Percentiles rank a stretch among this genome's conserved stretches.
These are phyloP conservation scores for Phlyctochytrium planicorne DNA, from an alignment of 192 early-diverging fungal genomes.

Conservation along the genomic window DNA sequence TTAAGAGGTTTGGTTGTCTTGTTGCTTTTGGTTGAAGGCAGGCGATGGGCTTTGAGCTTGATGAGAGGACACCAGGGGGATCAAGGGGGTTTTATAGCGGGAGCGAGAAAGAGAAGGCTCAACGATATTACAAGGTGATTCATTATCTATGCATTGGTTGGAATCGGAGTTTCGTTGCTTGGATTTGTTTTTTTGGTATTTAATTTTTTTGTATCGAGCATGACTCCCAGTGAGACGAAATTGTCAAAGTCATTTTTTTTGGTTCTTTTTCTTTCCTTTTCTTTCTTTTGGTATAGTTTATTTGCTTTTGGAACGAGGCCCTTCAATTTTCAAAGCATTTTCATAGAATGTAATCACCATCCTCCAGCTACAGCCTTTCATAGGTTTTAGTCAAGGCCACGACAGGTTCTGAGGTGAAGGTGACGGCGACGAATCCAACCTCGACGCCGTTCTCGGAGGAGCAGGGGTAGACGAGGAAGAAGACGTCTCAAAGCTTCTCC, in stretches of 20 bases:
- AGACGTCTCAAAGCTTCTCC: too few species aligned
- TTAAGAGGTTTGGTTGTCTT: background rate
- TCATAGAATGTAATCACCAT: too few species aligned
- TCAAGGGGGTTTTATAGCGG: background rate
- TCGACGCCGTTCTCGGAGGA: too few species aligned
- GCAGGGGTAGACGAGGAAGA: too few species aligned
- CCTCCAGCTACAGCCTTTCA: too few species aligned
- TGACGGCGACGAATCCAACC: too few species aligned
- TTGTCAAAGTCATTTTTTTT: background rate
- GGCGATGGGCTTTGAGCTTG: background rate
- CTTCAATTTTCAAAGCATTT: slow-evolving; percentile 13
- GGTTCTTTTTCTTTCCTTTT: slow-evolving; percentile 10
- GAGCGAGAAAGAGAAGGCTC: background rate
- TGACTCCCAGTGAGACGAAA: background rate
- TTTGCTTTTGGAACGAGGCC: slow-evolving; percentile 1
- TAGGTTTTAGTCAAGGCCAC: too few species aligned
- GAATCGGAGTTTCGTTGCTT: too few species aligned
- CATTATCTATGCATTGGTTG: too few species aligned
- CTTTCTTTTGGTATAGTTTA: slow-evolving; percentile 7
- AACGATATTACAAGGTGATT: background rate
- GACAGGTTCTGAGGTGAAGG: too few species aligned
- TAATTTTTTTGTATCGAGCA: background rate
- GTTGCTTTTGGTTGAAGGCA: background rate
- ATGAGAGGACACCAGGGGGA: background rate
- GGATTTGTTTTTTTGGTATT: background rate